Conservation (phyloP, 305 asterid genomes). For the Andrographis paniculata region DNA sequence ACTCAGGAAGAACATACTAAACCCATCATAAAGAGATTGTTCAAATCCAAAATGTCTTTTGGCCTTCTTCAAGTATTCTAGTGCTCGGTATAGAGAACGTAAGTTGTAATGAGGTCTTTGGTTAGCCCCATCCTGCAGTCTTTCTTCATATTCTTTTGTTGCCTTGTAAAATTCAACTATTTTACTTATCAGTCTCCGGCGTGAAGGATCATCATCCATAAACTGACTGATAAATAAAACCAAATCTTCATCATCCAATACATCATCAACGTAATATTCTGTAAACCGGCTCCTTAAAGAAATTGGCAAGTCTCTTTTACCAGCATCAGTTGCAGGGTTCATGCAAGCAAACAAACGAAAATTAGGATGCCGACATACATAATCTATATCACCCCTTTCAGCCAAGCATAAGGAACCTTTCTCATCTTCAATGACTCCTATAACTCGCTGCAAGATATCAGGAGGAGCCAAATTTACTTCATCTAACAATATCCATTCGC, state of each 20-base stretch:
- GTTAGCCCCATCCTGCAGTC: slow-evolving; percentile 98
- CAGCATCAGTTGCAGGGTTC: slow-evolving; percentile 99
- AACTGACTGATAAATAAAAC: slow-evolving; percentile 58
- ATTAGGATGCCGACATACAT: slow-evolving; percentile 53
- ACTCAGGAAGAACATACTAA: slow-evolving; percentile 79
- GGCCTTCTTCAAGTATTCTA: slow-evolving; percentile 70
- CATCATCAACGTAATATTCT: slow-evolving; percentile 89
- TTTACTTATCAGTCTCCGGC: slow-evolving; percentile 26
- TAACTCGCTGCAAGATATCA: slow-evolving; percentile 88
- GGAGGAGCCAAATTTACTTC: slow-evolving; percentile 99
- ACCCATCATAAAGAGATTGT: slow-evolving; percentile 84
- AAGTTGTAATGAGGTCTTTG: slow-evolving; percentile 97
- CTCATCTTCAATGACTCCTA: slow-evolving; percentile 88
- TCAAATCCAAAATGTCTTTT: slow-evolving; percentile 40
- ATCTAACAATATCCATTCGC: slow-evolving; percentile 97
- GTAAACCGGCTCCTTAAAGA: slow-evolving; percentile 86
- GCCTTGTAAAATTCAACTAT: slow-evolving; percentile 69
- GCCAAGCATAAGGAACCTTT: slow-evolving; percentile 86
- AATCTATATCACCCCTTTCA: slow-evolving; percentile 89
- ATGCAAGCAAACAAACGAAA: slow-evolving; percentile 96
- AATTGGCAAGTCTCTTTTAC: slow-evolving; percentile 80
- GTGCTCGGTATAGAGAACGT: slow-evolving; percentile 87
- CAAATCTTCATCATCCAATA: slow-evolving; percentile 82
- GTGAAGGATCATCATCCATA: slow-evolving; percentile 42
- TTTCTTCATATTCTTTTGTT: slow-evolving; percentile 79